Base-by-base conservation (phyloP, 1,284 basidiomycete genomes). In the Tilletia setariae region DNA sequence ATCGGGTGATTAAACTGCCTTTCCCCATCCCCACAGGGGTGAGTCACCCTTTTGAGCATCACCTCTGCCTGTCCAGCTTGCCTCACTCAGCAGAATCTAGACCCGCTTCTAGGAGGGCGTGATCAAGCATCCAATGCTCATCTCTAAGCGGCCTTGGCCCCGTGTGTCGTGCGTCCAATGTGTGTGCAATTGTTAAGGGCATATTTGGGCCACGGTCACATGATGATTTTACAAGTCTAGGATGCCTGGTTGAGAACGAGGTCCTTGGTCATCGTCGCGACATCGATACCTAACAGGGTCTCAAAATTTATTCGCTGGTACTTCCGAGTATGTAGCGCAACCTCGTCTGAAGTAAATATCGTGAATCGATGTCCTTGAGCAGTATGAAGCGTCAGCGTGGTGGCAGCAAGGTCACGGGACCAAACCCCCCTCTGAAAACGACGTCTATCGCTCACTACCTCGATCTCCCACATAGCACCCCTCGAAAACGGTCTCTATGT, bases 21-120 rank as follows among this genome's bases (percentile, higher is more conserved):
- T 40, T 4, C 35, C 35, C 13, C n/a, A 15, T 28, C 13, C 28
- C 51, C 21, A 49, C n/a, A 25, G 51, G 23, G 23, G 21, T 53
- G 51, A 53, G 51, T 53, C 51, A 53, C 51, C 51, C 51, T 53
- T 53, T 53, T 53, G 28, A 23, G 21, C 51, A 2, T 40, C 56
- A 40, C 56, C 16, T 30, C 28, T 19, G 25, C 19, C n/a, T 35
- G 30, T 30, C 30, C 28, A 23, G 2, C 21, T n/a, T 19, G 8
- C 15, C 7, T 61, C 56, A 30, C 56, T 21, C 28, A 61, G 19
- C 56, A 61, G 9, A 13, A 9, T 15, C 9, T 30, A 61, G 21
- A 53, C 3, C 56, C 23, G 28, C 13, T 8, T 30, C 16, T 11
- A 1, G 7, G 19, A 2, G 28, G 21, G 15, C 19, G 9, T 2